phyloP scores from a whole-genome alignment of 2,329 filamentous ascomycete genomes.

The Fusarium subtropicale region DNA sequence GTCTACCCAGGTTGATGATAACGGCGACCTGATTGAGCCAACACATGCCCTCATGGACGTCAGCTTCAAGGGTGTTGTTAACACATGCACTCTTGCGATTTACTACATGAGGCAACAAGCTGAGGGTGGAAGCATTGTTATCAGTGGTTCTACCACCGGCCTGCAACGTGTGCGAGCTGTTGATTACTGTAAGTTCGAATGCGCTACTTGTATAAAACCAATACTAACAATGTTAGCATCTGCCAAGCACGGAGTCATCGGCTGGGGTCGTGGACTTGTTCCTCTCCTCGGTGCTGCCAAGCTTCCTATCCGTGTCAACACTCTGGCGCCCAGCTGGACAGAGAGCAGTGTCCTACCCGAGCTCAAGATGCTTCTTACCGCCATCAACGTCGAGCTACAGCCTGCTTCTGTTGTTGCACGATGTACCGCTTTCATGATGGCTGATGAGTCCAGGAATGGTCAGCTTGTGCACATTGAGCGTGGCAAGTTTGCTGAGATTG shows the following conservation, averaged over 20 bases:
- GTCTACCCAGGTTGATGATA: slow-evolving; percentile 59
- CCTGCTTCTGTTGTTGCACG: slow-evolving; percentile 60
- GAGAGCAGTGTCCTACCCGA: slow-evolving; percentile 60
- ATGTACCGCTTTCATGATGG: slow-evolving; percentile 62
- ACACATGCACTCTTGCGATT: slow-evolving; percentile 61
- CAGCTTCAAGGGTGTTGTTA: slow-evolving; percentile 61
- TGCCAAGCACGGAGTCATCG: slow-evolving; percentile 66
- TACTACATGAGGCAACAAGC: slow-evolving; percentile 62
- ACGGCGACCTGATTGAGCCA: slow-evolving; percentile 62
- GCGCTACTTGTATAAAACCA: rapidly evolving
- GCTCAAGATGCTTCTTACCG: slow-evolving; percentile 52
- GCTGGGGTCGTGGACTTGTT: slow-evolving; percentile 62
- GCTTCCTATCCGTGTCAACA: slow-evolving; percentile 66
- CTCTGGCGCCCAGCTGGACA: slow-evolving; percentile 67
- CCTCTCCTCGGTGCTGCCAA: slow-evolving; percentile 51
- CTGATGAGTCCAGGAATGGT: slow-evolving; percentile 59
- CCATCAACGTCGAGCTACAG: slow-evolving; percentile 58
- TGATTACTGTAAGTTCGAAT: slow-evolving; percentile 60
- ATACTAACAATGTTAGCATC: slow-evolving; percentile 51
- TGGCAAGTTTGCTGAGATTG: slow-evolving; percentile 65
- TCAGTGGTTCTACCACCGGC: slow-evolving; percentile 63
- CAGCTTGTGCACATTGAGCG: slow-evolving; percentile 63
- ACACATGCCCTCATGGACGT: slow-evolving; percentile 58
- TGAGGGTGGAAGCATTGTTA: slow-evolving; percentile 64
- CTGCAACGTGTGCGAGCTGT: slow-evolving; percentile 62